Evolutionary conservation across 805 yeast species (phyloP).

Genomic region (Metschnikowia rubicola): DNA sequence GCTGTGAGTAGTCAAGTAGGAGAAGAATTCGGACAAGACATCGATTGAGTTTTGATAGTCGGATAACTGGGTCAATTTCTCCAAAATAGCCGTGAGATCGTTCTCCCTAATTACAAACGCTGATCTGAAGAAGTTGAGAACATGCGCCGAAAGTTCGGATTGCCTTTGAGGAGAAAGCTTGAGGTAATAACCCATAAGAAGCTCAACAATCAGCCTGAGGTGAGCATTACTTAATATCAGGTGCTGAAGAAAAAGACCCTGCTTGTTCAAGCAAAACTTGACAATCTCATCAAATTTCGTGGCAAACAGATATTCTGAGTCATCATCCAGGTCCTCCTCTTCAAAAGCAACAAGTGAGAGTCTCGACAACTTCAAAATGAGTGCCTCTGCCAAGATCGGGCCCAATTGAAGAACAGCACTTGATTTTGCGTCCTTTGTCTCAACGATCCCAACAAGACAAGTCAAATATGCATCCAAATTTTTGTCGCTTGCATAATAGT

Average conservation of each 20-base stretch:
- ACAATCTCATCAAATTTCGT: constrained; percentile 19
- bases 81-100: constrained; percentile 20
- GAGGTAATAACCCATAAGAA: constrained; percentile 30
- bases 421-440: constrained; percentile 15
- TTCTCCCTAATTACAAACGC: constrained; percentile 30
- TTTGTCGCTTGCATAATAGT: constrained; percentile 22
- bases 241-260: constrained; percentile 26
- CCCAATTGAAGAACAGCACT: constrained; percentile 6
- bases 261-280: constrained; percentile 33
- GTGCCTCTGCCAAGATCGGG: constrained; percentile 22
- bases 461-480: constrained; percentile 26
- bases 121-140: constrained; percentile 36
- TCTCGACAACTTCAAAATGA: constrained; percentile 27
- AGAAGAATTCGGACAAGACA: constrained; percentile 28
- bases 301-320: constrained; percentile 13
- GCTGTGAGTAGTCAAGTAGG: constrained; percentile 28
- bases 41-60: constrained; percentile 16
- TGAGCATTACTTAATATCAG: constrained; percentile 33
- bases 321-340: constrained; percentile 7
- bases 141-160: constrained; percentile 21
- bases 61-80: constrained; percentile 15
- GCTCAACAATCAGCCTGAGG: constrained; percentile 30
- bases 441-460: constrained; percentile 33
- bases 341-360: constrained; percentile 15
- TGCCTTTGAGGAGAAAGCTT: constrained; percentile 18